These are phyloP conservation scores for Claviceps monticola DNA, from an alignment of 2,329 filamentous ascomycete genomes.

Conservation along the genomic window DNA sequence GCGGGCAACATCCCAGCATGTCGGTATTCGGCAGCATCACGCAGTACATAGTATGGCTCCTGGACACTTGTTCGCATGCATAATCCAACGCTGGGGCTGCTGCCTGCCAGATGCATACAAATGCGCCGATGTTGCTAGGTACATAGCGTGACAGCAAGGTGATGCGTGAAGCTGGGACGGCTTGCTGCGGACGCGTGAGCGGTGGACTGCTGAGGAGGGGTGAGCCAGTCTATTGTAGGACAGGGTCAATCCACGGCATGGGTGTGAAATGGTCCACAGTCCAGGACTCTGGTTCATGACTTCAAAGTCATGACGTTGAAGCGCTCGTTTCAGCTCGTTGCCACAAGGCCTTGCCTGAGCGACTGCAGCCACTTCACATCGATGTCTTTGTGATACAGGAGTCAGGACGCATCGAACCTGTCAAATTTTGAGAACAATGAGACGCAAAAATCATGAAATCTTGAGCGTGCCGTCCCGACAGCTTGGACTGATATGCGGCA, in stretches of 20 bases:
- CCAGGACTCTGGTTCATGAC: background rate
- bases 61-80: conserved; percentile 1
- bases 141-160: conserved; percentile 5
- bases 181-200: conserved; percentile 5
- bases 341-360: background rate
- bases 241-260: conserved; percentile 1
- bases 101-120: background rate
- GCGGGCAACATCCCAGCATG: background rate
- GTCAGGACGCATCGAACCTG: background rate
- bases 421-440: background rate
- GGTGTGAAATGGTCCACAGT: background rate
- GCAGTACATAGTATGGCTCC: background rate
- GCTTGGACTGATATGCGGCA: conserved; percentile 10
- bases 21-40: conserved; percentile 1
- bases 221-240: background rate
- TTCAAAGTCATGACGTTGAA: background rate
- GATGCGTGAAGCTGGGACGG: conserved; percentile 4
- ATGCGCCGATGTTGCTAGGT: background rate
- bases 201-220: conserved; percentile 6
- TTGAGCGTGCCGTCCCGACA: conserved; percentile 6
- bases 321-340: background rate
- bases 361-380: background rate
- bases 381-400: background rate
- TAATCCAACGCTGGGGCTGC: background rate
- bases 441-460: background rate